These are phyloP conservation scores for Arthroderma uncinatum DNA, from an alignment of 2,329 filamentous ascomycete species.

Conservation along the genomic window DNA sequence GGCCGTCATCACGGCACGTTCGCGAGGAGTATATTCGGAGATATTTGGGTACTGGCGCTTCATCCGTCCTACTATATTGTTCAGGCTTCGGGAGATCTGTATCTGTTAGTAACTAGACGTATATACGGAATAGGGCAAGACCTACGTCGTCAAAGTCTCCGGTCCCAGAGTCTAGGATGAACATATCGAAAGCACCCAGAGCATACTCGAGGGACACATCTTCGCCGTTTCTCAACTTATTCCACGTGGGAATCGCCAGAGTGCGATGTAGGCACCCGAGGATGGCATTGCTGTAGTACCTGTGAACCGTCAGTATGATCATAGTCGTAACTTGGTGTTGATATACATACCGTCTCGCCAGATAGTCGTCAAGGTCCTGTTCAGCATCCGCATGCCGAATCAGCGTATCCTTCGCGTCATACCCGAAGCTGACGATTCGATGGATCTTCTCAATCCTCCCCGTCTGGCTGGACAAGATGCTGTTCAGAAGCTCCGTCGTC, in stretches of 20 bases:
- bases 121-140: conserved; percentile 2
- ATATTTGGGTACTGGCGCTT: conserved; percentile 43
- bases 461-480: conserved; percentile 59
- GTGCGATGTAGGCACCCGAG: conserved; percentile 71
- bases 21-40: conserved; percentile 47
- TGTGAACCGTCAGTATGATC: no score
- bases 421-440: conserved; percentile 60
- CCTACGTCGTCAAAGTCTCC: conserved; percentile 65
- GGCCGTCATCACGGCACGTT: conserved; percentile 57
- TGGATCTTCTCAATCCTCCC: conserved; percentile 59
- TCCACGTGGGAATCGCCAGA: conserved; percentile 70
- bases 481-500: conserved; percentile 49
- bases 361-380: conserved; percentile 55
- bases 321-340: not conserved
- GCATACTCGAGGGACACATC: conserved; percentile 57
- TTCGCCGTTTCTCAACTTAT: conserved; percentile 41
- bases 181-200: conserved; percentile 78
- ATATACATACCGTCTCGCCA: conserved; percentile 44
- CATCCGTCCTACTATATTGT: conserved; percentile 51
- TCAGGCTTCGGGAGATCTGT: conserved; percentile 54
- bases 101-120: conserved; percentile 6
- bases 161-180: conserved; percentile 60
- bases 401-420: conserved; percentile 80
- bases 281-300: conserved; percentile 63
- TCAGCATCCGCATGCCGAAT: conserved; percentile 51